Conservation (phyloP, 2,329 filamentous ascomycete genomes). For the Fusarium subtropicale region DNA sequence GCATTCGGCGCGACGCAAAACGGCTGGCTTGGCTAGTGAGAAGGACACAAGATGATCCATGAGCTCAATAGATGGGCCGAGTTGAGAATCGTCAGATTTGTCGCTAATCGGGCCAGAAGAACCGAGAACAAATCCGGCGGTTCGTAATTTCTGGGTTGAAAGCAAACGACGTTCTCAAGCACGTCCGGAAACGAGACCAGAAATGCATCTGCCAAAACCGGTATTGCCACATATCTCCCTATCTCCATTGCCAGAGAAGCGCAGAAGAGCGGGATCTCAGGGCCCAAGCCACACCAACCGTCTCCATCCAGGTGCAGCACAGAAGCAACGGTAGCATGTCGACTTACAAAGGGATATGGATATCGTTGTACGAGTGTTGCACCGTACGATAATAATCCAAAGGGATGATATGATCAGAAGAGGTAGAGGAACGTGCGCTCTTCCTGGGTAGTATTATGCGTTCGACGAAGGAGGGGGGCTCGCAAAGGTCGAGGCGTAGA, state of each 20-base stretch:
- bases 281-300: slow-evolving; percentile 34
- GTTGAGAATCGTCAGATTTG: slow-evolving; percentile 38
- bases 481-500: slow-evolving; percentile 27
- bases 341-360: slow-evolving; percentile 42
- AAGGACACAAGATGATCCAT: slow-evolving; percentile 31
- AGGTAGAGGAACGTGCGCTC: slow-evolving; percentile 46
- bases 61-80: slow-evolving; percentile 38
- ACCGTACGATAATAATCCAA: slow-evolving; percentile 49
- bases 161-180: slow-evolving; percentile 6
- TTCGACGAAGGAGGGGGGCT: slow-evolving; percentile 36
- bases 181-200: slow-evolving; percentile 14
- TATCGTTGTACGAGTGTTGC: slow-evolving; percentile 45
- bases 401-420: slow-evolving; percentile 45
- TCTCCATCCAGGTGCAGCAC: slow-evolving; percentile 40
- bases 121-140: slow-evolving; percentile 22
- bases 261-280: slow-evolving; percentile 17
- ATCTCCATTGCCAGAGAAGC: slow-evolving; percentile 16
- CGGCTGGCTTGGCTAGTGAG: slow-evolving; percentile 28
- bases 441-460: slow-evolving; percentile 37
- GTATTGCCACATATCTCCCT: slow-evolving; percentile 35
- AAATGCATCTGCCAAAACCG: slow-evolving; percentile 28
- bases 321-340: slow-evolving; percentile 31
- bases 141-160: slow-evolving; percentile 20
- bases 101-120: slow-evolving; percentile 40
- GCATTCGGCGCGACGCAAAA: slow-evolving; percentile 39